Percentiles rank a stretch among this genome's conserved stretches.
These are phyloP conservation scores for Prinsepia uniflora DNA, from an alignment of 306 rosid genomes.

Conservation along the genomic window DNA sequence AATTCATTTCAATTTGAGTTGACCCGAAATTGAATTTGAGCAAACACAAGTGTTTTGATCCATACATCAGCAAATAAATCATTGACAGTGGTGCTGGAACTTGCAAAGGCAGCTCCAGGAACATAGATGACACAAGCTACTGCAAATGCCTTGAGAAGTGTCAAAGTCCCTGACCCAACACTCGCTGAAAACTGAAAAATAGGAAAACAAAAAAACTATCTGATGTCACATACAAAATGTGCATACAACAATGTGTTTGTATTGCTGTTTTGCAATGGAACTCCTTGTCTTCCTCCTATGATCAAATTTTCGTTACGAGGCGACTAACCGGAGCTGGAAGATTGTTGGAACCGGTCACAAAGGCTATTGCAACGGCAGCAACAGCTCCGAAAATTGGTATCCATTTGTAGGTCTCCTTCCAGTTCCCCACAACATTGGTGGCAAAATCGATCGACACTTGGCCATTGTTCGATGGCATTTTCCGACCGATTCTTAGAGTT, in stretches of 20 bases:
- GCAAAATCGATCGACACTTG: constrained; percentile 10
- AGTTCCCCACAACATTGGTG: constrained; percentile 12
- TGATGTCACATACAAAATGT: background rate
- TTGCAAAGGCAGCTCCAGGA: constrained; percentile 25
- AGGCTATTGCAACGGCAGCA: constrained; percentile 19
- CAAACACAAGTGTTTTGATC: background rate
- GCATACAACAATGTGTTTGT: background rate
- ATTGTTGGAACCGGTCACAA: constrained; percentile 26
- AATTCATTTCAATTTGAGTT: background rate
- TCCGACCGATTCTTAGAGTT: background rate
- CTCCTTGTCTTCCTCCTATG: background rate
- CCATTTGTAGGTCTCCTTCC: constrained; percentile 32
- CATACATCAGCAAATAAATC: constrained; percentile 21
- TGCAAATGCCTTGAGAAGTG: constrained; percentile 21
- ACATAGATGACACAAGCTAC: constrained; percentile 21
- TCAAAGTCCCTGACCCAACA: constrained; percentile 21
- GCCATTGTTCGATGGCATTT: constrained; percentile 4
- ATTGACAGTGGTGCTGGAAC: constrained; percentile 9
- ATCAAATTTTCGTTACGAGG: background rate
- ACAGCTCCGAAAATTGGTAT: constrained; percentile 29
- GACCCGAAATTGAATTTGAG: background rate
- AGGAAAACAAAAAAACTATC: background rate
- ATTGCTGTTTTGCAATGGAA: background rate
- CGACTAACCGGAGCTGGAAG: constrained; percentile 33
- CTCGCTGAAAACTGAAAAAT: constrained; percentile 23